Conservation (phyloP, 805 yeast species). For the Myxozyma mucilagina region DNA sequence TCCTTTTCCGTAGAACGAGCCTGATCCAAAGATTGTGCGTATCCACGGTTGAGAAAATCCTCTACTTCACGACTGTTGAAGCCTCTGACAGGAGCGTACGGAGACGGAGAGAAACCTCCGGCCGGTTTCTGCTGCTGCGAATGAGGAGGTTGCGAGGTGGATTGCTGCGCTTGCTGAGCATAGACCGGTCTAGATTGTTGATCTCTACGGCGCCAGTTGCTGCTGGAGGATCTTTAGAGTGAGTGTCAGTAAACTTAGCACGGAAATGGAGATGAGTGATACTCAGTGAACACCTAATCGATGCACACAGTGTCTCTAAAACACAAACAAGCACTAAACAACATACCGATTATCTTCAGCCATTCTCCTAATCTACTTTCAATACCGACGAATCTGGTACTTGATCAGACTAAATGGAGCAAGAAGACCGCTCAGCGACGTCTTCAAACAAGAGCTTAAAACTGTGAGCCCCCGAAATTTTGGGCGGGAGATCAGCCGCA, state of each 20-base stretch:
- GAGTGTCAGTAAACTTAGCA: neutral
- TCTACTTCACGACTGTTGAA: constrained; percentile 31
- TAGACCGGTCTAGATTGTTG: neutral
- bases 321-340: neutral
- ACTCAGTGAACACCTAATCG: neutral
- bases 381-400: neutral
- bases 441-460: no score
- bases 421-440: no score
- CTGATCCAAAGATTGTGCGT: constrained; percentile 19
- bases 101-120: constrained; percentile 1
- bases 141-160: neutral
- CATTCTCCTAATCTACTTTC: neutral
- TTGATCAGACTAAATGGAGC: no score
- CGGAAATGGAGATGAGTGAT: neutral
- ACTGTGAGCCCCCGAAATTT: no score
- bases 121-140: neutral
- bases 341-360: constrained; percentile 1
- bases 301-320: neutral
- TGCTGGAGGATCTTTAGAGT: neutral
- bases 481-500: no score
- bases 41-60: constrained; percentile 23
- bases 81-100: constrained; percentile 19
- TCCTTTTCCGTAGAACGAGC: constrained; percentile 9
- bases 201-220: constrained; percentile 29
- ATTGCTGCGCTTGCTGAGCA: neutral